Evolutionary conservation across 306 rosid species (phyloP).

Genomic region (Purshia tridentata): DNA sequence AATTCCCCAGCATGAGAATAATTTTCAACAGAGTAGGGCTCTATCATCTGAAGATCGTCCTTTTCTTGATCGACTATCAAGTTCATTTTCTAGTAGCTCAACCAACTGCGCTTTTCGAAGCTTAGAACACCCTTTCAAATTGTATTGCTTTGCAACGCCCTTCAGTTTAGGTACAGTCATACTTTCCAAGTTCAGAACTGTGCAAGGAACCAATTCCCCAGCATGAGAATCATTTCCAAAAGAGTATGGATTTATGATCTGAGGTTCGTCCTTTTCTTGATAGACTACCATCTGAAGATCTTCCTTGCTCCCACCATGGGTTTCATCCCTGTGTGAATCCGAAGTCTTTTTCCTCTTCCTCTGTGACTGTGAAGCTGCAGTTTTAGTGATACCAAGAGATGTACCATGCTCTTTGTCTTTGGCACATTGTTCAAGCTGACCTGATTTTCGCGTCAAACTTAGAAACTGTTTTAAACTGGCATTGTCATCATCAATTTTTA

Average conservation of each 20-base stretch:
- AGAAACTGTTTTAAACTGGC: constrained; percentile 27
- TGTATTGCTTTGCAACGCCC: constrained; percentile 35
- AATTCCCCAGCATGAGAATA: too few relatives aligned
- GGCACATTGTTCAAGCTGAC: constrained; percentile 20
- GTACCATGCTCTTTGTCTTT: constrained; percentile 32
- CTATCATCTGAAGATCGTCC: too few relatives aligned
- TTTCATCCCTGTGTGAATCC: constrained; percentile 22
- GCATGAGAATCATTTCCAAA: constrained; percentile 14
- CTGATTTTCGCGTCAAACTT: constrained; percentile 24
- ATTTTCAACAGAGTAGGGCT: too few relatives aligned
- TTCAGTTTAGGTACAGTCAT: constrained; percentile 32
- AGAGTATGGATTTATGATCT: neutral
- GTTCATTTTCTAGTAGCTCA: neutral
- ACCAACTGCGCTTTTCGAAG: constrained; percentile 36
- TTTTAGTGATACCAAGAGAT: constrained; percentile 30
- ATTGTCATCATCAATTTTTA: constrained; percentile 23
- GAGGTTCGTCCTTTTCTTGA: neutral
- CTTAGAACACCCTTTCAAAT: constrained; percentile 25
- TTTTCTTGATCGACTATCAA: too few relatives aligned
- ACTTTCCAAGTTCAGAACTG: neutral
- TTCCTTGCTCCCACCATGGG: constrained; percentile 24
- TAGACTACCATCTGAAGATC: neutral
- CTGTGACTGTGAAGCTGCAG: constrained; percentile 34
- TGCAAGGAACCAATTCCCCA: constrained; percentile 13
- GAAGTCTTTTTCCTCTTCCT: constrained; percentile 29